Percentiles rank a stretch among this genome's conserved stretches.
Conservation (phyloP, 1,284 basidiomycete species). For the Phellopilus nigrolimitatus region DNA sequence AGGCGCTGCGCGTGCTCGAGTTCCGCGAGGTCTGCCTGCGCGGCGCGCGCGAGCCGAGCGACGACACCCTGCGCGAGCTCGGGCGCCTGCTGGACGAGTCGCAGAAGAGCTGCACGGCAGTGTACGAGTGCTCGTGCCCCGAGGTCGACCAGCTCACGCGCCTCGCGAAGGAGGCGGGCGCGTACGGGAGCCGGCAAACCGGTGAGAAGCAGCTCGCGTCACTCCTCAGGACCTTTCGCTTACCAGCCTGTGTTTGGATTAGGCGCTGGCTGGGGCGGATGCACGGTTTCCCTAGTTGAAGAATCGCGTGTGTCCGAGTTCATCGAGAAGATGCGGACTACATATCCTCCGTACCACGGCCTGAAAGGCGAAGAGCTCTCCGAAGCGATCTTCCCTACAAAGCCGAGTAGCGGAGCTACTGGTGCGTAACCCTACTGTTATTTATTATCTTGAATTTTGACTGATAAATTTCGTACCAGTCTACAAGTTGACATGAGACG, state of each 20-base stretch:
- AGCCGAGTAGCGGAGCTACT: slow-evolving; percentile 79
- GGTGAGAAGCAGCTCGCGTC: slow-evolving; percentile 36
- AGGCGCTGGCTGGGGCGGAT: slow-evolving; percentile 92
- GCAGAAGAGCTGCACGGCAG: slow-evolving; percentile 60
- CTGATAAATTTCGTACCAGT: no score
- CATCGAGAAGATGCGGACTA: slow-evolving; percentile 53
- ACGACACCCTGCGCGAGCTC: slow-evolving; percentile 40
- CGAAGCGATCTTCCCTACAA: slow-evolving; percentile 80
- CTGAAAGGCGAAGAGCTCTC: slow-evolving; percentile 56
- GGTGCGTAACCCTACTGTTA: slow-evolving; percentile 48
- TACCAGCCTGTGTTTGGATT: slow-evolving; percentile 4
- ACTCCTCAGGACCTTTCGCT: not conserved
- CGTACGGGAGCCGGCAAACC: slow-evolving; percentile 73
- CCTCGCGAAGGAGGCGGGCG: slow-evolving; percentile 63
- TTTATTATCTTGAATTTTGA: no score
- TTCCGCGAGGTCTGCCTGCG: slow-evolving; percentile 65
- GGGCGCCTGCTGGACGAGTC: slow-evolving; percentile 77
- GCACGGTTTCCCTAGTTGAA: slow-evolving; percentile 77
- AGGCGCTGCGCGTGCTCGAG: slow-evolving; percentile 72
- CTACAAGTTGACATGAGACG: no score
- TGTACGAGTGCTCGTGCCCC: slow-evolving; percentile 77
- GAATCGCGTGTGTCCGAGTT: slow-evolving; percentile 66
- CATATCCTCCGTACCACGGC: slow-evolving; percentile 59
- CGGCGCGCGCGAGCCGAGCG: slow-evolving; percentile 27
- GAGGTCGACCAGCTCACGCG: slow-evolving; percentile 67